Evolutionary conservation across 2,329 filamentous ascomycete species (phyloP).

Genomic region (Aphanocladium album): DNA sequence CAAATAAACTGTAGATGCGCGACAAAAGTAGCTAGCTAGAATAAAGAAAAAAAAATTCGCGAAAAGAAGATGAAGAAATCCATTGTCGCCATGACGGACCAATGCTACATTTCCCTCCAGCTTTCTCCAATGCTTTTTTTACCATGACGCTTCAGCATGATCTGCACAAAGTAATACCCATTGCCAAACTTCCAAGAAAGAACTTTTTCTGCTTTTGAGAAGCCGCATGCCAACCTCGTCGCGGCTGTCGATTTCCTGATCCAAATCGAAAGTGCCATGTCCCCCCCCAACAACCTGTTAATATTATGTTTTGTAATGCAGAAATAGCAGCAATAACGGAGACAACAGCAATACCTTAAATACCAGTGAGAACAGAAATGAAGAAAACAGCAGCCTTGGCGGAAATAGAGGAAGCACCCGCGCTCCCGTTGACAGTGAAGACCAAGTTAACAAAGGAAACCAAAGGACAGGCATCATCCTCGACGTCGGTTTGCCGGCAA

Average conservation of each 20-base stretch:
- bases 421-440: no score
- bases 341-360: background rate
- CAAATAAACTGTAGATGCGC: conserved; percentile 6
- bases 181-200: background rate
- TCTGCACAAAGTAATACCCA: background rate
- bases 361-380: background rate
- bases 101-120: background rate
- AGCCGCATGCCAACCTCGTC: background rate
- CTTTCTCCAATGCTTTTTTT: background rate
- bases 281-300: background rate
- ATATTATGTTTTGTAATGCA: background rate
- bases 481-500: conserved; percentile 19
- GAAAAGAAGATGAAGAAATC: background rate
- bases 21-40: background rate
- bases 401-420: no score
- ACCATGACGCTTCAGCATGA: background rate
- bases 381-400: background rate
- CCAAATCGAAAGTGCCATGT: background rate
- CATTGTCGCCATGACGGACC: background rate
- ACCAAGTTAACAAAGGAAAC: no score
- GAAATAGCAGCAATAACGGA: background rate
- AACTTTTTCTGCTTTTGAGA: background rate
- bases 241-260: background rate
- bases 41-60: background rate
- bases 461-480: background rate